Evolutionary conservation across 192 early-diverging fungal species (phyloP).

Genomic region (Pecoramyces ruminantium): DNA sequence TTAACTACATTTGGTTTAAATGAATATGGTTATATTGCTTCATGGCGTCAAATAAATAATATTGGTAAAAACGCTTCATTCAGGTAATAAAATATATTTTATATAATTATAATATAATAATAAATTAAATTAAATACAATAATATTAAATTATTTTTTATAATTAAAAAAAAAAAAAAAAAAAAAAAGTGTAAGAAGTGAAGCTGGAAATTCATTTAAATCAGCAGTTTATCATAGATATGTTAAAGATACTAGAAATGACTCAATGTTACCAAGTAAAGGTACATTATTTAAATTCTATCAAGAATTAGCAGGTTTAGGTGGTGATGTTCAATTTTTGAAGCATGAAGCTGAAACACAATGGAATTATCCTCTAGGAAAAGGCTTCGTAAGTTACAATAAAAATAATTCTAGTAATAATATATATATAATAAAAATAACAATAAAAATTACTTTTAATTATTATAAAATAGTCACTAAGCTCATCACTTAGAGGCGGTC

Average conservation of each 20-base stretch:
- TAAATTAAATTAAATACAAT: background rate
- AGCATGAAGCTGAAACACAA: slow-evolving; percentile 54
- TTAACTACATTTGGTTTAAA: slow-evolving; percentile 14
- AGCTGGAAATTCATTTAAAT: slow-evolving; percentile 74
- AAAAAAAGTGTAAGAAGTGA: slow-evolving; percentile 44
- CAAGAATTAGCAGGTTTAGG: slow-evolving; percentile 68
- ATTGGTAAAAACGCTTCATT: slow-evolving; percentile 36
- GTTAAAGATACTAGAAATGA: slow-evolving; percentile 62
- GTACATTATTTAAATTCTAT: slow-evolving; percentile 17
- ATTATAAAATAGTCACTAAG: background rate
- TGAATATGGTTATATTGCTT: slow-evolving; percentile 44
- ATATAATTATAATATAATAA: slow-evolving; percentile 3
- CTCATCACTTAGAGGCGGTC: slow-evolving; percentile 36
- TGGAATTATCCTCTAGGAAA: slow-evolving; percentile 24
- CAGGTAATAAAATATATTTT: slow-evolving; percentile 11
- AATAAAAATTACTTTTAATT: background rate
- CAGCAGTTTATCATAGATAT: slow-evolving; percentile 48
- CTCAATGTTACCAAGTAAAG: slow-evolving; percentile 51
- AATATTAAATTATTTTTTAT: background rate
- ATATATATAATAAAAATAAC: too few species aligned
- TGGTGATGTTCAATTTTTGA: slow-evolving; percentile 60
- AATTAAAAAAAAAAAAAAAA: too few species aligned
- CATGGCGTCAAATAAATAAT: slow-evolving; percentile 63
- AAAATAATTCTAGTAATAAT: too few species aligned
- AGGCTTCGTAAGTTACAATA: slow-evolving; percentile 37